Evolutionary conservation across 495 filamentous ascomycete species (phyloP).

Genomic region (Hyaloscypha variabilis): DNA sequence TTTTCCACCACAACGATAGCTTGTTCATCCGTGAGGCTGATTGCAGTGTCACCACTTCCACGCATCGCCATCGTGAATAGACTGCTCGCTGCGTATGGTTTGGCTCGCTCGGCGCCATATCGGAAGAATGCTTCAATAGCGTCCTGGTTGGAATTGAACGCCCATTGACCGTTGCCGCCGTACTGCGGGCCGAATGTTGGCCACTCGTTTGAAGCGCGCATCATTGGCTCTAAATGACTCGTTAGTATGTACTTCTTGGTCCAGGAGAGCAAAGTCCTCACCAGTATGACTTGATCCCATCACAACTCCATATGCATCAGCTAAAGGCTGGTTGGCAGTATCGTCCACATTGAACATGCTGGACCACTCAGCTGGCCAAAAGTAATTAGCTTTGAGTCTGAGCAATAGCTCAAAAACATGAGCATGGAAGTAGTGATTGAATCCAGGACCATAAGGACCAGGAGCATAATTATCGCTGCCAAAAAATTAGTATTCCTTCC

Average conservation of each 20-base stretch:
- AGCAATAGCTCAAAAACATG: constrained; percentile 74
- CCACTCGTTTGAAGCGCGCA: constrained; percentile 72
- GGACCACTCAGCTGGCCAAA: constrained; percentile 76
- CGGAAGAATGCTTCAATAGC: constrained; percentile 67
- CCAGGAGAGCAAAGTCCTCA: neutral
- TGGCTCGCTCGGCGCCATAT: constrained; percentile 66
- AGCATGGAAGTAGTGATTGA: constrained; percentile 64
- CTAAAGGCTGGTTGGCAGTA: constrained; percentile 63
- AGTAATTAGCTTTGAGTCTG: constrained; percentile 69
- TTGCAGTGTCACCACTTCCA: constrained; percentile 66
- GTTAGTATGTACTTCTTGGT: neutral
- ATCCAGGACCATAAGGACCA: constrained; percentile 59
- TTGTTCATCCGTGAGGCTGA: constrained; percentile 54
- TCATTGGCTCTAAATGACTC: constrained; percentile 60
- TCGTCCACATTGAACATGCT: constrained; percentile 74
- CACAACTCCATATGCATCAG: constrained; percentile 73
- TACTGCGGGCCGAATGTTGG: constrained; percentile 49
- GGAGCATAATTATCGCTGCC: constrained; percentile 44
- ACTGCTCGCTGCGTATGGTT: constrained; percentile 62
- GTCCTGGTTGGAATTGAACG: constrained; percentile 66
- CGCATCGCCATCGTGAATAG: constrained; percentile 76
- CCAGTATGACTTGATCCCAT: constrained; percentile 69
- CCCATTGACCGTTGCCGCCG: constrained; percentile 59
- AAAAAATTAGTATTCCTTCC: neutral
- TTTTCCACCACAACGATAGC: constrained; percentile 61